These are phyloP conservation scores for Mycotypha africana DNA, from an alignment of 371 early-diverging fungal genomes.

Conservation along the genomic window DNA sequence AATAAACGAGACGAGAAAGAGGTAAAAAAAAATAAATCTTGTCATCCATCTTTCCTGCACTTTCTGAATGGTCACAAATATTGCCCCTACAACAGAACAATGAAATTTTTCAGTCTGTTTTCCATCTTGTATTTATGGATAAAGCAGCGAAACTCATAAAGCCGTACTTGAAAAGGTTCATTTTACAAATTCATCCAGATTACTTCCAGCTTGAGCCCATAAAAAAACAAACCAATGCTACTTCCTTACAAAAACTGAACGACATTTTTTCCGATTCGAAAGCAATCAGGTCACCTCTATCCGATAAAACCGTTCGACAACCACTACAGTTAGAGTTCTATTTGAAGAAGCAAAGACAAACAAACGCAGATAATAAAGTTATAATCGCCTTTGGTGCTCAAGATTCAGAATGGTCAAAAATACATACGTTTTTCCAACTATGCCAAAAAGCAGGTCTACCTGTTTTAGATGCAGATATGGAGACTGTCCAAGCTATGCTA, in stretches of 20 bases:
- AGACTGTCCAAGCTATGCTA: constrained; percentile 19
- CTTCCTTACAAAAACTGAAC: constrained; percentile 29
- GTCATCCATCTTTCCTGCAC: no score
- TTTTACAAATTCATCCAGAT: constrained; percentile 39
- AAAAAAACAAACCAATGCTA: constrained; percentile 28
- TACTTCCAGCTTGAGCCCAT: constrained; percentile 24
- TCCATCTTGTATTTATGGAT: not conserved
- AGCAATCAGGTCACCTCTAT: not conserved
- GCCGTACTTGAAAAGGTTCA: constrained; percentile 32
- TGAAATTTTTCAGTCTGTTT: not conserved
- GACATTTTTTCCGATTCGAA: constrained; percentile 3
- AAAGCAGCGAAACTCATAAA: constrained; percentile 16
- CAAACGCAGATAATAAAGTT: no score
- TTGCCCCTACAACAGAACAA: no score
- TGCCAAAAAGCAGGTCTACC: constrained; percentile 22
- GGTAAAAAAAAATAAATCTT: no score
- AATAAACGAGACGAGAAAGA: no score
- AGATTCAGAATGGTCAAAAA: constrained; percentile 23
- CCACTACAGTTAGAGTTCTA: constrained; percentile 10
- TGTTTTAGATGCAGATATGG: constrained; percentile 17
- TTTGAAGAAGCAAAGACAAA: constrained; percentile 5
- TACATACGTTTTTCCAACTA: constrained; percentile 17
- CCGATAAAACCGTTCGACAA: no score
- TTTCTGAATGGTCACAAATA: no score
- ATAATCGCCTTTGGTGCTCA: constrained; percentile 1